These are phyloP conservation scores for Ciborinia camelliae DNA, from an alignment of 2,329 filamentous ascomycete genomes.

Conservation along the genomic window DNA sequence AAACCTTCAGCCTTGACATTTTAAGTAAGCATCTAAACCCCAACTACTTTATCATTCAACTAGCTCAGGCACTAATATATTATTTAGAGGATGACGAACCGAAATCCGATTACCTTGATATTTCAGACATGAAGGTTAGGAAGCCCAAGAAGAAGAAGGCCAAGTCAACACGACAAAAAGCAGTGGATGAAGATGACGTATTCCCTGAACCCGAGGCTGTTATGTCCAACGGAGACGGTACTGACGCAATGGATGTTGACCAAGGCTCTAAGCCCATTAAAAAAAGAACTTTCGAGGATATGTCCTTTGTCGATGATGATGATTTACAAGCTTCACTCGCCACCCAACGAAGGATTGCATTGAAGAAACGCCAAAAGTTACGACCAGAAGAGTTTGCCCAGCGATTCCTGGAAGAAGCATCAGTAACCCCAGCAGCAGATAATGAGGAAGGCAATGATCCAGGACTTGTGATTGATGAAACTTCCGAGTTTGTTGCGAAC, in stretches of 20 bases:
- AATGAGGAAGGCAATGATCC: constrained; percentile 50
- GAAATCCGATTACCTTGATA: constrained; percentile 82
- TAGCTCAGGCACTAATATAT: constrained; percentile 35
- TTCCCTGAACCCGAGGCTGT: constrained; percentile 44
- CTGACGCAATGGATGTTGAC: constrained; percentile 74
- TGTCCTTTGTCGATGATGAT: constrained; percentile 82
- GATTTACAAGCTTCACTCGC: constrained; percentile 85
- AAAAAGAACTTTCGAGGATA: constrained; percentile 63
- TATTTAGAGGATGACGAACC: constrained; percentile 56
- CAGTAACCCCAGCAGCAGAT: constrained; percentile 55
- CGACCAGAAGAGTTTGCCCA: constrained; percentile 84
- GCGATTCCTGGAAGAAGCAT: constrained; percentile 64
- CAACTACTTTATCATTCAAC: background rate
- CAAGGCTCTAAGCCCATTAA: constrained; percentile 47
- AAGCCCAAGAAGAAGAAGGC: constrained; percentile 92
- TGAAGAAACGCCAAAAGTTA: constrained; percentile 88
- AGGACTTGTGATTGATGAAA: constrained; percentile 91
- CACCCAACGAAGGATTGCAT: constrained; percentile 72
- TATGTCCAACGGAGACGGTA: constrained; percentile 36
- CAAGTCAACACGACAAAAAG: constrained; percentile 69
- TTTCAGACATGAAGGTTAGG: constrained; percentile 85
- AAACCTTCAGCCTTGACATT: constrained; percentile 75
- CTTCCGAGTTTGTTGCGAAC: constrained; percentile 88
- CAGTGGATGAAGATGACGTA: constrained; percentile 58
- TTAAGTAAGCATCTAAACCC: constrained; percentile 43